phyloP scores from a whole-genome alignment of 164 flowering plant species.

The Dillenia turbinata region DNA sequence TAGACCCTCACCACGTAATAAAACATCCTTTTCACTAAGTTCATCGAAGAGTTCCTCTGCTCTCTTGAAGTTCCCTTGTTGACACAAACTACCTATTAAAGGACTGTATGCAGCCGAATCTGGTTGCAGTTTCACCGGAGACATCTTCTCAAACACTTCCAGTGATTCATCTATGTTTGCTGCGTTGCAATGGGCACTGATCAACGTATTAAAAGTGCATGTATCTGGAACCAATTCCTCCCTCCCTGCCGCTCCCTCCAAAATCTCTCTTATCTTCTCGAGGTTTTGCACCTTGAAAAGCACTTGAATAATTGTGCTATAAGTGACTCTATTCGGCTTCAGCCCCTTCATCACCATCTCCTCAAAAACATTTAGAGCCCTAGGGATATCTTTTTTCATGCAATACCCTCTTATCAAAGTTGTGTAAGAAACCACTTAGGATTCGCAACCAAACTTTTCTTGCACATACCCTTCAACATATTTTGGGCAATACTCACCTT shows the following conservation, averaged over 20 bases:
- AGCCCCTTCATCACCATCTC: constrained; percentile 55
- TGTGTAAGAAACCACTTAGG: constrained; percentile 80
- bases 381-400: constrained; percentile 40
- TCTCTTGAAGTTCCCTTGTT: constrained; percentile 34
- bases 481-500: constrained; percentile 57
- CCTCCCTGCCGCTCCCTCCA: constrained; percentile 28
- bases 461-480: constrained; percentile 62
- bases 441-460: constrained; percentile 35
- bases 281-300: constrained; percentile 54
- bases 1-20: constrained; percentile 39
- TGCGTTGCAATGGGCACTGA: constrained; percentile 53
- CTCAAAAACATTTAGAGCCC: constrained; percentile 49
- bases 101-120: constrained; percentile 81
- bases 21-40: constrained; percentile 40
- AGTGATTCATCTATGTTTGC: constrained; percentile 57
- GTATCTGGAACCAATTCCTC: constrained; percentile 67
- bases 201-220: constrained; percentile 75
- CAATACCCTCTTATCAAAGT: constrained; percentile 84
- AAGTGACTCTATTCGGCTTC: constrained; percentile 49
- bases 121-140: constrained; percentile 33
- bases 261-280: constrained; percentile 64
- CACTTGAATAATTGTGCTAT: constrained; percentile 72
- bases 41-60: constrained; percentile 70
- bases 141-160: constrained; percentile 49
- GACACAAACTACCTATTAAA: constrained; percentile 55